phyloP scores from a whole-genome alignment of 176 grass and related monocot genomes.

The Luzula sylvatica region DNA sequence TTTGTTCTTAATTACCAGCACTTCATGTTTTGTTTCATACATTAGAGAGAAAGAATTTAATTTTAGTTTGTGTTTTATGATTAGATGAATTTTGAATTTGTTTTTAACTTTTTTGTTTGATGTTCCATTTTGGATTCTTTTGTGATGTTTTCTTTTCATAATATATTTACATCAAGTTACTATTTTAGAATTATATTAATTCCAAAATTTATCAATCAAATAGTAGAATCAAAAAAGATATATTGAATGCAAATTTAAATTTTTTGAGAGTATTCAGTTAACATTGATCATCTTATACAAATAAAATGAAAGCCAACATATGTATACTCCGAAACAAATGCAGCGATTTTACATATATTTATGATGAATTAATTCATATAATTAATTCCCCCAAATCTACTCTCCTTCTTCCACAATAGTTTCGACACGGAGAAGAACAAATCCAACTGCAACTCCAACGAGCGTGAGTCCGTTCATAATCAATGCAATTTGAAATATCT shows the following conservation, averaged over 20 bases:
- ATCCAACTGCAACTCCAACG: conserved; percentile 79
- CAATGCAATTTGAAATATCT: conserved; percentile 78
- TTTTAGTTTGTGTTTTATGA: neutral
- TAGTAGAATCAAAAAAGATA: too few relatives aligned
- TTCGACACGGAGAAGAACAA: conserved; percentile 81
- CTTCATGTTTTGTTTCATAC: too few relatives aligned
- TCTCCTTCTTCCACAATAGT: conserved; percentile 66
- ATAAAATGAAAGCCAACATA: too few relatives aligned
- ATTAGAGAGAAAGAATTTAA: conserved; percentile 9
- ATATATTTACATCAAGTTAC: neutral
- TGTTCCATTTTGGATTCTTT: neutral
- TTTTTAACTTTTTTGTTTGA: neutral
- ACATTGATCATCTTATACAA: too few relatives aligned
- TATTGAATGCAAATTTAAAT: too few relatives aligned
- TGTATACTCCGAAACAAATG: conserved; percentile 17
- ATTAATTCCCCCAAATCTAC: conserved; percentile 3
- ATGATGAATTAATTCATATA: too few relatives aligned
- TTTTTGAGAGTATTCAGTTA: too few relatives aligned
- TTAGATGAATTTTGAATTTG: conserved; percentile 2
- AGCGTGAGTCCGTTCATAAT: conserved; percentile 75
- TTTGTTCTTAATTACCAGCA: conserved; percentile 7
- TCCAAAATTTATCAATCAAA: too few relatives aligned
- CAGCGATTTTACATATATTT: neutral
- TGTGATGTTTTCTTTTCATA: neutral
- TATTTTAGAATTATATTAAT: too few relatives aligned